Conservation (phyloP, 495 filamentous ascomycete species). For the Neurospora sp. region DNA sequence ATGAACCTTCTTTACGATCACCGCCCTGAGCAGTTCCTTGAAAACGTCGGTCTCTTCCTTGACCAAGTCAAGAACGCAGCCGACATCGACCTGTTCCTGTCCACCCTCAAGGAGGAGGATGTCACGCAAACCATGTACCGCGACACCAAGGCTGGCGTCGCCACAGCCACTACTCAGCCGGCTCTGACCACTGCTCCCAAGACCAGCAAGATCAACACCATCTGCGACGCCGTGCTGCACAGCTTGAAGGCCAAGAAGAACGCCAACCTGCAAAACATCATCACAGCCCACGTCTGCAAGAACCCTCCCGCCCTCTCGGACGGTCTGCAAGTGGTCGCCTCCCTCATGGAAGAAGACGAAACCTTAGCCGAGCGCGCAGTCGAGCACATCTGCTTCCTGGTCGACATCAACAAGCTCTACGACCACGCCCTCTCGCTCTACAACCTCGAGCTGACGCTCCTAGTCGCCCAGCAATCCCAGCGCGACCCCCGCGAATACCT, state of each 20-base stretch:
- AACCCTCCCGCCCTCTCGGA: constrained; percentile 80
- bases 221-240: constrained; percentile 77
- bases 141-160: constrained; percentile 49
- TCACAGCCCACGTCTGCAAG: constrained; percentile 93
- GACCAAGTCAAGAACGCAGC: constrained; percentile 78
- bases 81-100: constrained; percentile 85
- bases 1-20: constrained; percentile 98
- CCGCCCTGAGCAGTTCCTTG: constrained; percentile 70
- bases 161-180: constrained; percentile 13
- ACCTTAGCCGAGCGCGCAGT: constrained; percentile 72
- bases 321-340: constrained; percentile 66
- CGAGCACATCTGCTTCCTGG: constrained; percentile 93
- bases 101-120: constrained; percentile 81
- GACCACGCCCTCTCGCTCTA: constrained; percentile 85
- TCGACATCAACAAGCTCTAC: constrained; percentile 87
- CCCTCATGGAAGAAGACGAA: constrained; percentile 55
- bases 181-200: constrained; percentile 4
- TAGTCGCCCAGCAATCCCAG: constrained; percentile 92
- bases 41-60: constrained; percentile 63
- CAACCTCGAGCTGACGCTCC: constrained; percentile 75
- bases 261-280: constrained; percentile 77
- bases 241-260: constrained; percentile 51
- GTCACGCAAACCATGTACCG: constrained; percentile 90
- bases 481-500: constrained; percentile 93
- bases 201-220: constrained; percentile 65